These are phyloP conservation scores for Boletus insuetus DNA, from an alignment of 768 basidiomycete species.

Conservation along the genomic window DNA sequence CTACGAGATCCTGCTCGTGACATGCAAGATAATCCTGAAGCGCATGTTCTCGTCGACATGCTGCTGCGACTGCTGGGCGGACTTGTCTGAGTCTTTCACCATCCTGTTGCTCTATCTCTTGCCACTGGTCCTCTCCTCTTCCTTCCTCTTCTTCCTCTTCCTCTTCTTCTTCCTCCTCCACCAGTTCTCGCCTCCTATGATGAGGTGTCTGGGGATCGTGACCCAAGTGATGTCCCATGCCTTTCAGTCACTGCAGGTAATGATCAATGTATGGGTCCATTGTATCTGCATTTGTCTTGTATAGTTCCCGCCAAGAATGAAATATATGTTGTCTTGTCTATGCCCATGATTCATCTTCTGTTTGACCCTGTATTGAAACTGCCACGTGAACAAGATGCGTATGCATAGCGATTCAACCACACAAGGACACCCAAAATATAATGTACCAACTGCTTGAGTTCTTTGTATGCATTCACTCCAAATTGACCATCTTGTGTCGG, in stretches of 20 bases:
- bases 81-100: no score
- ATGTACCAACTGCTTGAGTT: constrained; percentile 48
- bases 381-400: background rate
- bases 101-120: no score
- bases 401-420: no score
- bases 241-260: constrained; percentile 22
- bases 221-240: constrained; percentile 19
- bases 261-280: constrained; percentile 44
- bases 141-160: no score
- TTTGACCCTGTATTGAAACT: constrained; percentile 14
- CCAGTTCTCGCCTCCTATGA: no score
- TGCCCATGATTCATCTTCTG: constrained; percentile 37
- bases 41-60: no score
- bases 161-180: no score
- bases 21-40: no score
- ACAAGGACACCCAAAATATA: background rate
- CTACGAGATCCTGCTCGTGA: no score
- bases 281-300: constrained; percentile 39
- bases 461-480: constrained; percentile 47
- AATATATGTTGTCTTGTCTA: constrained; percentile 49
- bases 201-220: constrained; percentile 4
- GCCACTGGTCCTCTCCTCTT: no score
- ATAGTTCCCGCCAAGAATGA: constrained; percentile 64
- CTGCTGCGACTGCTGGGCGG: no score
- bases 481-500: constrained; percentile 43